Evolutionary conservation across 805 yeast genomes (phyloP), one percentile per base, ranked within the genome.

Genomic region (Ogataea salicorniae): DNA sequence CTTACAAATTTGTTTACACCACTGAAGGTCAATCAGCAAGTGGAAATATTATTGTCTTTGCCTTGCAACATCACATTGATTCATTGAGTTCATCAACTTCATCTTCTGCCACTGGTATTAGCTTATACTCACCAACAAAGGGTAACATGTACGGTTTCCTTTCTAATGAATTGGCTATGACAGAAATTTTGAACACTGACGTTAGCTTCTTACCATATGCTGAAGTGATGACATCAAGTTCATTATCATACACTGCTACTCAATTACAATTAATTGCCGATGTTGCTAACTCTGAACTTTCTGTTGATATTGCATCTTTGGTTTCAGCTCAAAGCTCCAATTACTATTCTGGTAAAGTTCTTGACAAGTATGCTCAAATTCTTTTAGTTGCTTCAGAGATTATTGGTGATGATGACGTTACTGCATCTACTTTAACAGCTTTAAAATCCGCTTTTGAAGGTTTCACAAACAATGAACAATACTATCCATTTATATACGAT

Each of bases 331-430:
- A 64, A 56, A 62, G 64, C 41, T 75, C 79, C 15, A 77, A 68
- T 48, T 80, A 80, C 57, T 75, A 58, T 50, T 61, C 79, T 16
- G 85, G 84, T 46, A 80, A 80, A 56, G 67, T 73, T 14, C 49
- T 79, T 33, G 83, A 77, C 60, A 79, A 78, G 55, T 80, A 75
- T 57, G 81, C 83, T 8, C 76, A 78, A 59, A 74, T 80, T 42
- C 66, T 79, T 48, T 70, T 77, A 47, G 76, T 77, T 13, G 72
- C 77, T 16, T 67, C 71, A 51, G 79, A 76, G 23, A 71, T 80
- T 34, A 59, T 79, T 46, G 49, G 56, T 15, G 71, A 66, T 35
- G 69, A 70, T 48, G 76, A 77, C 22, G 65, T 65, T 13, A 74
- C 72, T 1, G 72, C 75, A 65, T 72, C 83, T 0, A 70, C 81